A percentile compares a stretch with the other conserved stretches of the same genome.
These are phyloP conservation scores for Hanseniaspora vineae DNA, from an alignment of 805 yeast genomes.

Conservation along the genomic window DNA sequence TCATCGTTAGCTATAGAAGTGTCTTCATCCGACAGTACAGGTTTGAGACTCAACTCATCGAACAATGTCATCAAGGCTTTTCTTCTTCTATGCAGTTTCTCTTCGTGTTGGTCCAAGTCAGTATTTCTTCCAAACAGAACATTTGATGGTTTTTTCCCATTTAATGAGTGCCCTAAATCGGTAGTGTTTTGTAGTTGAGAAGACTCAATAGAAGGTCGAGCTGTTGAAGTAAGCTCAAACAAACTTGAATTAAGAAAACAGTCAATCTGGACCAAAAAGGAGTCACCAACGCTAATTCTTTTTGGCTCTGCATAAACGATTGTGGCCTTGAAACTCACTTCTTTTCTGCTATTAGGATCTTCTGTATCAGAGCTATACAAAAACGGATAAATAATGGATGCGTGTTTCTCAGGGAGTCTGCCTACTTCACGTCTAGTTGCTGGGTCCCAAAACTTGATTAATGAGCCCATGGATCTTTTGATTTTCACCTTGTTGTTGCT, in stretches of 20 bases:
- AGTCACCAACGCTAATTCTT: constrained; percentile 60
- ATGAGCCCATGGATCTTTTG: constrained; percentile 12
- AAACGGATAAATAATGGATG: constrained; percentile 47
- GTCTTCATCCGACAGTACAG: constrained; percentile 8
- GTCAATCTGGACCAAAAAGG: constrained; percentile 57
- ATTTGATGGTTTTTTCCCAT: not conserved
- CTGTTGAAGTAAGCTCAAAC: constrained; percentile 11
- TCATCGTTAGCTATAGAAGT: constrained; percentile 7
- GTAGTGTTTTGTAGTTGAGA: constrained; percentile 4
- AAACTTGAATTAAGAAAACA: constrained; percentile 37
- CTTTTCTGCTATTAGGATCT: constrained; percentile 30
- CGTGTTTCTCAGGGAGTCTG: constrained; percentile 57
- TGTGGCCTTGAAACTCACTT: constrained; percentile 42
- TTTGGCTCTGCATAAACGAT: constrained; percentile 43
- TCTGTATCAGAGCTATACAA: constrained; percentile 17
- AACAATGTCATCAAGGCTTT: constrained; percentile 43
- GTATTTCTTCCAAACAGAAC: constrained; percentile 10
- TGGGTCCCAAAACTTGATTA: constrained; percentile 21
- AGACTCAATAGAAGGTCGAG: constrained; percentile 2
- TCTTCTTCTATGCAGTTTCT: constrained; percentile 38
- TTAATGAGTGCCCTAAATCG: not conserved
- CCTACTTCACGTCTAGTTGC: constrained; percentile 49
- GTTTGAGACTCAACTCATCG: constrained; percentile 29
- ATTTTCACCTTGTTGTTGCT: not conserved
- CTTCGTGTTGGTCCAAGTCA: constrained; percentile 42